Conservation (phyloP, 768 basidiomycete species). For the Boletus edulis region DNA sequence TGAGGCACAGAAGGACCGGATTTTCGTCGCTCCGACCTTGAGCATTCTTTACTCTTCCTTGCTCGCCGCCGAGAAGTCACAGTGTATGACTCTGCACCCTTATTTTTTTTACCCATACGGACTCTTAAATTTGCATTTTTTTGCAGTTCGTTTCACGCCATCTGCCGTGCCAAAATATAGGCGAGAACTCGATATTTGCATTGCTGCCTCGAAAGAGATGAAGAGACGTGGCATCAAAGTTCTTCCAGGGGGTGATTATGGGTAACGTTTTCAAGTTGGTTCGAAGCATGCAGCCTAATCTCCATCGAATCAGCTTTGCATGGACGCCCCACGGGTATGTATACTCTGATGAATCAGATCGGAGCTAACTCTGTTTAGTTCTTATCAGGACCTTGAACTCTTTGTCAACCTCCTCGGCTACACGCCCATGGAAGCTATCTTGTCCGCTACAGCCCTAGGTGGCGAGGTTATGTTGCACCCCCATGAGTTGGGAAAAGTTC, state of each 20-base stretch:
- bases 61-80: slow-evolving; percentile 24
- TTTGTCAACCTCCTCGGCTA: slow-evolving; percentile 35
- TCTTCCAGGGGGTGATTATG: slow-evolving; percentile 39
- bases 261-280: slow-evolving; percentile 16
- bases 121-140: not conserved
- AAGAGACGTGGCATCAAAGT: slow-evolving; percentile 34
- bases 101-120: not conserved
- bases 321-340: slow-evolving; percentile 34
- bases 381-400: slow-evolving; percentile 36
- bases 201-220: slow-evolving; percentile 37
- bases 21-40: slow-evolving; percentile 33
- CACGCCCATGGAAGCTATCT: slow-evolving; percentile 37
- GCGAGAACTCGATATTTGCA: slow-evolving; percentile 33
- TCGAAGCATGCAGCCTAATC: not conserved
- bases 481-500: slow-evolving; percentile 36
- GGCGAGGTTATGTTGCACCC: slow-evolving; percentile 37
- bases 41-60: slow-evolving; percentile 29
- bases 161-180: slow-evolving; percentile 20
- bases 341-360: not conserved
- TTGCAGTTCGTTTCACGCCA: slow-evolving; percentile 21
- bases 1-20: slow-evolving; percentile 33
- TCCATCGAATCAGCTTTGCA: slow-evolving; percentile 15
- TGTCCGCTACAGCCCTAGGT: slow-evolving; percentile 35
- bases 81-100: slow-evolving; percentile 13
- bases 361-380: slow-evolving; percentile 17